Percentiles rank a stretch among this genome's conserved stretches.
Evolutionary conservation across 768 basidiomycete species (phyloP).

Genomic region (Hericium alpestre): DNA sequence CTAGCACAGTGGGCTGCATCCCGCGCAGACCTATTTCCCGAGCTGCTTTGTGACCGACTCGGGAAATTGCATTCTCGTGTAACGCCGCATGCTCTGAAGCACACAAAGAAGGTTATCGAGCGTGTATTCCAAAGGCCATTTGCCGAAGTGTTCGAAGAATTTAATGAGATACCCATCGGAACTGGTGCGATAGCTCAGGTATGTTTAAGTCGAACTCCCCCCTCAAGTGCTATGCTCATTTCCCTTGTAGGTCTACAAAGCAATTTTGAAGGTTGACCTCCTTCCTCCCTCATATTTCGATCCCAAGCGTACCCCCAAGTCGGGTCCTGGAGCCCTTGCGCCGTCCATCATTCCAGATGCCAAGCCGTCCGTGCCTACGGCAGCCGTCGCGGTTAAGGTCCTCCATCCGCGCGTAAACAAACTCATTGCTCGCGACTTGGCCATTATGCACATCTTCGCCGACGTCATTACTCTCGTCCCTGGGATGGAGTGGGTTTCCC

Average conservation of each 20-base stretch:
- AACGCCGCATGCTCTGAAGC: conserved; percentile 64
- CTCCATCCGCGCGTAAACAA: conserved; percentile 81
- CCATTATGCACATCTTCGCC: conserved; percentile 94
- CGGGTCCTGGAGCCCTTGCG: conserved; percentile 38
- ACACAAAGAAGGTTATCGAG: conserved; percentile 78
- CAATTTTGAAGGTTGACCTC: conserved; percentile 72
- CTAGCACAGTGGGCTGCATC: conserved; percentile 98
- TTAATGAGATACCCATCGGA: conserved; percentile 83
- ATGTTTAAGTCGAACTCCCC: conserved; percentile 4
- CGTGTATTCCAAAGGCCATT: conserved; percentile 76
- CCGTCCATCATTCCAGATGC: conserved; percentile 40
- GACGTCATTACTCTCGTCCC: conserved; percentile 67
- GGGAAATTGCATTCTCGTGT: conserved; percentile 84
- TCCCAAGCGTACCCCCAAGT: conserved; percentile 51
- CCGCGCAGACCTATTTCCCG: conserved; percentile 86
- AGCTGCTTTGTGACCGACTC: conserved; percentile 71
- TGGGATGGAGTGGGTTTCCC: conserved; percentile 92
- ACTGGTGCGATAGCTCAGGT: conserved; percentile 97
- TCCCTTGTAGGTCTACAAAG: conserved; percentile 67
- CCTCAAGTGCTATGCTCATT: not conserved
- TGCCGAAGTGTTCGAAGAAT: conserved; percentile 83
- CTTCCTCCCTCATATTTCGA: conserved; percentile 78
- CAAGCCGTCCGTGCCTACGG: conserved; percentile 64
- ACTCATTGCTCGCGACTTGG: conserved; percentile 78
- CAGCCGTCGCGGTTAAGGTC: conserved; percentile 90